phyloP scores from a whole-genome alignment of 306 rosid species.

The Lotus japonicus region DNA sequence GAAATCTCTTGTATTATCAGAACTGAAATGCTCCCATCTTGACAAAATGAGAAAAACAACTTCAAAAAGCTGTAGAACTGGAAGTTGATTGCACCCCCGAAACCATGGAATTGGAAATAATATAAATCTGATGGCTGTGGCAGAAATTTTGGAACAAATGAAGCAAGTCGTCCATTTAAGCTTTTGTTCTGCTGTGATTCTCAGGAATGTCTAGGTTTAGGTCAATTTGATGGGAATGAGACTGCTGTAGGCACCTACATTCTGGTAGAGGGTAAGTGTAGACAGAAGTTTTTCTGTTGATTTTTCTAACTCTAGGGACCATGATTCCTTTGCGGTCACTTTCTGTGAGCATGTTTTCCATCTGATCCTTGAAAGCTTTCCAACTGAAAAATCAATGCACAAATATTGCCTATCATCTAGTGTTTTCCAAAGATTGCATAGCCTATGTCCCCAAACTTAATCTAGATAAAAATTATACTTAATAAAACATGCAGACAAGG shows the following conservation, averaged over 20 bases:
- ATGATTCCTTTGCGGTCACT: conserved; percentile 88
- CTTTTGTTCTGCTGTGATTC: conserved; percentile 16
- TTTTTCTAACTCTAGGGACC: conserved; percentile 82
- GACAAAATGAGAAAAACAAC: conserved; percentile 20
- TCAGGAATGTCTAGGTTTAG: conserved; percentile 20
- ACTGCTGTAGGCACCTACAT: conserved; percentile 77
- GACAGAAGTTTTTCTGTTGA: conserved; percentile 86
- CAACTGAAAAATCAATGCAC: conserved; percentile 56
- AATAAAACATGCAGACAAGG: conserved; percentile 9
- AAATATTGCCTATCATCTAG: conserved; percentile 12
- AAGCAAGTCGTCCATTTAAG: conserved; percentile 22
- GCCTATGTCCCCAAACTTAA: neutral
- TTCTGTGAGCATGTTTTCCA: conserved; percentile 80
- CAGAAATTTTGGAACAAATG: conserved; percentile 7
- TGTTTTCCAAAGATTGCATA: conserved; percentile 8
- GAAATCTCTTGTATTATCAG: conserved; percentile 21
- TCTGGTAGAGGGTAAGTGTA: conserved; percentile 91
- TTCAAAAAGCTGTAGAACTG: conserved; percentile 14
- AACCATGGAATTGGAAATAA: neutral
- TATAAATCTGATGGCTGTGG: neutral
- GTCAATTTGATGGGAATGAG: conserved; percentile 30
- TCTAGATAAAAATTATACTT: neutral
- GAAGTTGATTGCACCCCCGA: conserved; percentile 20
- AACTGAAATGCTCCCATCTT: conserved; percentile 28
- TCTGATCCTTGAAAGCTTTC: conserved; percentile 69